These are phyloP conservation scores for Solanum paucissectum DNA, from an alignment of 257 asterid genomes.

Conservation along the genomic window DNA sequence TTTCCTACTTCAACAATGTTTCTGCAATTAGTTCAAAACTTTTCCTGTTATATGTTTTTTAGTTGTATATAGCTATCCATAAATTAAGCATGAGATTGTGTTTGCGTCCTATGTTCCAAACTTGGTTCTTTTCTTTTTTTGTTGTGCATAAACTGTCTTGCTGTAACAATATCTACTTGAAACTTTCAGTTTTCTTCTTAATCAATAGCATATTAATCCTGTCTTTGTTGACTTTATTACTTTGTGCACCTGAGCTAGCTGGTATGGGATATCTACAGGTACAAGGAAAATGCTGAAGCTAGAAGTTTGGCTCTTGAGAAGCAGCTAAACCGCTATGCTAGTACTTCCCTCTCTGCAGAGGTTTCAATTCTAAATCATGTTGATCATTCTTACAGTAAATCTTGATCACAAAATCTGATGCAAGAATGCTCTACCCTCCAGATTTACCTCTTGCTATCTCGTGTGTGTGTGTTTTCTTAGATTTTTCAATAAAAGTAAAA, in stretches of 20 bases:
- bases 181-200: not conserved
- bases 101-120: not conserved
- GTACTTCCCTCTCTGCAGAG: conserved; percentile 71
- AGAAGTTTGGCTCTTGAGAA: conserved; percentile 57
- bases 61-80: not conserved
- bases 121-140: not conserved
- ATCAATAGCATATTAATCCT: not conserved
- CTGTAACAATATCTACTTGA: not conserved
- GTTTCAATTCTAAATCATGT: conserved; percentile 21
- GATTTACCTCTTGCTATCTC: not conserved
- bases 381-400: not conserved
- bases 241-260: conserved; percentile 7
- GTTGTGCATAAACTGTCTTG: not conserved
- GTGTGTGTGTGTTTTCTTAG: not conserved
- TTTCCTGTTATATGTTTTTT: not conserved
- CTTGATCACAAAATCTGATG: not conserved
- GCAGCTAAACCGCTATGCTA: conserved; percentile 80
- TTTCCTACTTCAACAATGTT: not conserved
- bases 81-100: not conserved
- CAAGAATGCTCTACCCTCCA: not conserved
- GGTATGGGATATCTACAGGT: conserved; percentile 34
- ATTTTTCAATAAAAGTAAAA: not conserved
- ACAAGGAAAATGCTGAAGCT: conserved; percentile 50
- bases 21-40: not conserved
- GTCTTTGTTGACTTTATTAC: not conserved